Evolutionary conservation across 192 early-diverging fungal species (phyloP).

Genomic region (Podochytrium sp.): DNA sequence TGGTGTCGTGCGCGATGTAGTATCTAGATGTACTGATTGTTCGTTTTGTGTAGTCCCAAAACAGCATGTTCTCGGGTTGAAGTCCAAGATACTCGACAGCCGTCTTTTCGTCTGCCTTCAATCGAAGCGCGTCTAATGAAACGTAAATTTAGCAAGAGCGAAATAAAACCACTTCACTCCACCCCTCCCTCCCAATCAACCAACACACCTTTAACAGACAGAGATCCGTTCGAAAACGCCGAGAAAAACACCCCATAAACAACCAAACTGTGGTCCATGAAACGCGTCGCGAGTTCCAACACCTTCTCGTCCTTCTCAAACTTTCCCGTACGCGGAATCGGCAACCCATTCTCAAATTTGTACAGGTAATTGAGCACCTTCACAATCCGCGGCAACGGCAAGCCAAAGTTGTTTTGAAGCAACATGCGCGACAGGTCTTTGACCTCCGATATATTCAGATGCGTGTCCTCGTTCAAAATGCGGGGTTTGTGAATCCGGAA

Average conservation of each 20-base stretch:
- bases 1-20: conserved; percentile 40
- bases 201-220: too few species aligned
- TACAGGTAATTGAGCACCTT: conserved; percentile 23
- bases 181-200: not conserved
- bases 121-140: conserved; percentile 23
- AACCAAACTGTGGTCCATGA: conserved; percentile 21
- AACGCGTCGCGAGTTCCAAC: not conserved
- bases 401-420: conserved; percentile 28
- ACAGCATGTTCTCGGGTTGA: conserved; percentile 38
- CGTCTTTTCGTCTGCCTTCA: conserved; percentile 43
- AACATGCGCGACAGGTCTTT: not conserved
- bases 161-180: not conserved
- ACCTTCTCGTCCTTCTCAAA: conserved; percentile 17
- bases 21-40: conserved; percentile 45
- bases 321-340: conserved; percentile 30
- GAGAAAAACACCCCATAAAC: conserved; percentile 26
- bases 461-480: conserved; percentile 12
- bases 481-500: not conserved
- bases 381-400: conserved; percentile 6
- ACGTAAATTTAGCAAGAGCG: not conserved
- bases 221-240: conserved; percentile 20
- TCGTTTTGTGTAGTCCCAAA: conserved; percentile 45
- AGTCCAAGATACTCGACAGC: conserved; percentile 45
- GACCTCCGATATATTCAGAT: conserved; percentile 22
- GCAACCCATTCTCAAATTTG: conserved; percentile 33